Conservation (phyloP, 345 rosid species). For the Arabis alpina region DNA sequence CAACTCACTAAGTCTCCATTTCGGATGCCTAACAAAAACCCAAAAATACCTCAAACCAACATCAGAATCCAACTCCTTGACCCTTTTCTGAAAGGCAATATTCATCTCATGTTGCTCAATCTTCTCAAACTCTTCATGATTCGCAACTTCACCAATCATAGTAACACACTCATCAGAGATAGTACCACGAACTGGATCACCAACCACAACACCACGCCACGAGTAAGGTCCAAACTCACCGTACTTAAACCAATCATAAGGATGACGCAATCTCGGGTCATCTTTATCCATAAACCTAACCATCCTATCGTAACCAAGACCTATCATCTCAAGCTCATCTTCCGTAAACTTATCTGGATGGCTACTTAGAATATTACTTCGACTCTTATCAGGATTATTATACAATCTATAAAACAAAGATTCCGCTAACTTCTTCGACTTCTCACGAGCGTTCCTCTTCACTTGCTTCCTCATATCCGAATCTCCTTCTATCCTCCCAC, state of each 20-base stretch:
- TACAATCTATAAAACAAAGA: slow-evolving; percentile 65
- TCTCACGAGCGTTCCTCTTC: slow-evolving; percentile 54
- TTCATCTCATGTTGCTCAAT: slow-evolving; percentile 91
- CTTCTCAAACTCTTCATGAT: slow-evolving; percentile 83
- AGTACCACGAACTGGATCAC: slow-evolving; percentile 82
- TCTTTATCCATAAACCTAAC: slow-evolving; percentile 91
- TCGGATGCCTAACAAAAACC: slow-evolving; percentile 95
- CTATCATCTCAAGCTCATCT: slow-evolving; percentile 75
- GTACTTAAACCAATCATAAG: slow-evolving; percentile 88
- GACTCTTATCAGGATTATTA: slow-evolving; percentile 55
- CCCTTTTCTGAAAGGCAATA: slow-evolving; percentile 64
- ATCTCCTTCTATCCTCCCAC: slow-evolving; percentile 65
- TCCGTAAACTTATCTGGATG: slow-evolving; percentile 84
- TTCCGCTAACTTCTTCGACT: slow-evolving; percentile 56
- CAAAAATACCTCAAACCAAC: slow-evolving; percentile 80
- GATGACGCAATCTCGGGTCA: slow-evolving; percentile 85
- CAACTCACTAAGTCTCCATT: slow-evolving; percentile 70
- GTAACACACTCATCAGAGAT: slow-evolving; percentile 80
- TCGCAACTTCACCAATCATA: slow-evolving; percentile 62
- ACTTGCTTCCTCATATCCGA: slow-evolving; percentile 53
- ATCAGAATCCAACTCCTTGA: slow-evolving; percentile 61
- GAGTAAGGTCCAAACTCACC: slow-evolving; percentile 96
- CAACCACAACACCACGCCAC: slow-evolving; percentile 95
- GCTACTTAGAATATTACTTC: slow-evolving; percentile 51
- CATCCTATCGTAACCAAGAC: slow-evolving; percentile 90